Evolutionary conservation across 2,329 filamentous ascomycete species (phyloP), one percentile per base, ranked within the genome.

Genomic region (Aspergillus eucalypticola): DNA sequence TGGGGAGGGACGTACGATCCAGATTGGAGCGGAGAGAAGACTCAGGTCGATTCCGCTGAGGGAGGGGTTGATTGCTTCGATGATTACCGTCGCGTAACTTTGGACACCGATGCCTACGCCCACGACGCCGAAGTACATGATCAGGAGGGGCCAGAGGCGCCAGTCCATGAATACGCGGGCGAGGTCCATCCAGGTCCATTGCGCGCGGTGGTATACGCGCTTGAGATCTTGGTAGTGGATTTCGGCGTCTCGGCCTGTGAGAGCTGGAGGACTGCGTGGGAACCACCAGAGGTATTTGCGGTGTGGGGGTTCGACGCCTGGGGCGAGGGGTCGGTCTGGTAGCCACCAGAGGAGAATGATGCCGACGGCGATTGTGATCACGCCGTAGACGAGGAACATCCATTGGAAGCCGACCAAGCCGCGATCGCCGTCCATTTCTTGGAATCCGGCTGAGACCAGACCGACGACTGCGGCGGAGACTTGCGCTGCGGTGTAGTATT

Each of bases 91-190:
- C 32, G 90, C 91, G 71, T 96, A 96, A 50, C 90, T 86, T 77
- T 96, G 92, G 0, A 91, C 92, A 48, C 92, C 92, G 63, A 96
- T 96, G 8, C 92, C 92, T 3, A 96, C 92, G 21, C 92, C 92
- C 1, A 96, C 92, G 3, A 96, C 92, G 19, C 92, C 92, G 78
- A 96, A 96, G 78, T 96, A 96, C 92, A 96, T 96, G 56, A 96
- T 72, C 1, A 89, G 83, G 66, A 96, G 77, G 1, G 92, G 92
- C 90, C 91, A 96, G 17, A 96, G 82, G 2, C 92, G 86, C 92
- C 92, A 96, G 76, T 96, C 92, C 38, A 90, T 81, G 29, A 96
- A 78, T 1, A 96, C 90, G 23, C 81, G 78, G 23, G 81, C 79
- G 1, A 96, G 80, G 66, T 96, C 91, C 56, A 79, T 85, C 62